Conservation (phyloP, 768 basidiomycete genomes). For the Dioszegia aurantiaca region DNA sequence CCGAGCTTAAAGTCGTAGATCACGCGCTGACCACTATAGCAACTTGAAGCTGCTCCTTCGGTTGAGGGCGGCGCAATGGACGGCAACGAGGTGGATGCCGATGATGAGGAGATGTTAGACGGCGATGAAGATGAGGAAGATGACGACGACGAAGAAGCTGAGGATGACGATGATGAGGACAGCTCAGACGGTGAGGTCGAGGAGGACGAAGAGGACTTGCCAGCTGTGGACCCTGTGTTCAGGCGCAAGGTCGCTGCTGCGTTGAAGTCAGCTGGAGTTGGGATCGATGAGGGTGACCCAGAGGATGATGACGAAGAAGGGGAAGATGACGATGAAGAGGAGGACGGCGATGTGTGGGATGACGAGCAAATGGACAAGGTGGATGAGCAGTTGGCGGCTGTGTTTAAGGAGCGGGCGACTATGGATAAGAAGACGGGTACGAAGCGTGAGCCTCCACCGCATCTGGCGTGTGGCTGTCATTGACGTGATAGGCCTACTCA, state of each 20-base stretch:
- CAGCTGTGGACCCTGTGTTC: constrained; percentile 58
- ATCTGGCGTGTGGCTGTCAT: background rate
- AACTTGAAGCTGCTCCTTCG: constrained; percentile 66
- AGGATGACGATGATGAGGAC: constrained; percentile 16
- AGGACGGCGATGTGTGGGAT: constrained; percentile 65
- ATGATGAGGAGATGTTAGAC: constrained; percentile 15
- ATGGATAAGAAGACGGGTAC: constrained; percentile 28
- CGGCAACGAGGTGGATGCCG: constrained; percentile 24
- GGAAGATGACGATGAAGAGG: constrained; percentile 62
- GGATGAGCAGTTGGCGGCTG: constrained; percentile 83
- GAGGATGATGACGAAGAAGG: constrained; percentile 60
- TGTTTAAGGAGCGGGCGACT: constrained; percentile 65
- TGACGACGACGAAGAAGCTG: constrained; percentile 18
- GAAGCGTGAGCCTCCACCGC: constrained; percentile 34
- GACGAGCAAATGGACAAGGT: constrained; percentile 98
- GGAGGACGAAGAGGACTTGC: constrained; percentile 43
- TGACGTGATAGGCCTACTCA: constrained; percentile 59
- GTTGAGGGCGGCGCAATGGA: constrained; percentile 54
- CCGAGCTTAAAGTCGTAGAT: background rate
- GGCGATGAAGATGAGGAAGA: constrained; percentile 8
- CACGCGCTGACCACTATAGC: constrained; percentile 57
- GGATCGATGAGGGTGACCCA: constrained; percentile 54
- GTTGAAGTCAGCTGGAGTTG: constrained; percentile 53
- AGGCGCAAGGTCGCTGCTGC: constrained; percentile 61
- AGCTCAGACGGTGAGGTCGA: constrained; percentile 53